phyloP scores from a whole-genome alignment of 495 filamentous ascomycete genomes.

The Hyaloscypha hepaticicola region DNA sequence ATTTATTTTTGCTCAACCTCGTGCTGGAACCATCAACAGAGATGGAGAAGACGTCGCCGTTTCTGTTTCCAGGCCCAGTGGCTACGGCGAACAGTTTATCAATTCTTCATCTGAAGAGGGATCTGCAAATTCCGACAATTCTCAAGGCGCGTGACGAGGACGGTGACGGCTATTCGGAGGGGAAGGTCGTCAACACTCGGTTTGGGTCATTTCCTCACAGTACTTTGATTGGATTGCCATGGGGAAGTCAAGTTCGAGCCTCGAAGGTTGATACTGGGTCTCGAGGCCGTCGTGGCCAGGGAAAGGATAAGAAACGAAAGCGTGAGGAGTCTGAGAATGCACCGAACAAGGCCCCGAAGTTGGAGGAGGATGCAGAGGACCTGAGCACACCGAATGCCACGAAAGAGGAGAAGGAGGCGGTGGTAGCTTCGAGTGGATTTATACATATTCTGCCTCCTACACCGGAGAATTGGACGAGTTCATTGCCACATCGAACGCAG shows the following conservation, averaged over 20 bases:
- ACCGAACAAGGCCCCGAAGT: conserved; percentile 28
- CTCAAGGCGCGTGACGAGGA: conserved; percentile 59
- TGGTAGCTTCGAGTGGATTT: conserved; percentile 76
- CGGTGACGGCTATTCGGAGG: conserved; percentile 72
- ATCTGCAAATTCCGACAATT: conserved; percentile 72
- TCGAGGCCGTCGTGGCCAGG: conserved; percentile 58
- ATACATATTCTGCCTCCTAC: conserved; percentile 88
- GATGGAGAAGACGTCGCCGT: conserved; percentile 56
- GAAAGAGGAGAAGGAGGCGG: conserved; percentile 36
- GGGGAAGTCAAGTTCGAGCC: conserved; percentile 88
- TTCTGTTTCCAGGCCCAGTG: conserved; percentile 61
- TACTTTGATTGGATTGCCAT: conserved; percentile 76
- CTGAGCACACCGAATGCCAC: conserved; percentile 14
- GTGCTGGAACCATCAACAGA: not conserved
- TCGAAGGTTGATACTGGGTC: conserved; percentile 89
- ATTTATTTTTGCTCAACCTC: conserved; percentile 11
- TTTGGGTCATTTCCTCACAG: conserved; percentile 94
- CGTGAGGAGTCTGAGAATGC: conserved; percentile 37
- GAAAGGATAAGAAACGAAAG: conserved; percentile 54
- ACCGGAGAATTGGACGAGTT: conserved; percentile 87
- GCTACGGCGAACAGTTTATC: conserved; percentile 61
- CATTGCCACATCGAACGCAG: conserved; percentile 90
- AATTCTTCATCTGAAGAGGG: conserved; percentile 81
- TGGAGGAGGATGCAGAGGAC: conserved; percentile 24
- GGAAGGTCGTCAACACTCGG: conserved; percentile 84